Evolutionary conservation across 2,329 filamentous ascomycete genomes (phyloP), one percentile per base, ranked within the genome.

Genomic region (Hypoxylon sp.): DNA sequence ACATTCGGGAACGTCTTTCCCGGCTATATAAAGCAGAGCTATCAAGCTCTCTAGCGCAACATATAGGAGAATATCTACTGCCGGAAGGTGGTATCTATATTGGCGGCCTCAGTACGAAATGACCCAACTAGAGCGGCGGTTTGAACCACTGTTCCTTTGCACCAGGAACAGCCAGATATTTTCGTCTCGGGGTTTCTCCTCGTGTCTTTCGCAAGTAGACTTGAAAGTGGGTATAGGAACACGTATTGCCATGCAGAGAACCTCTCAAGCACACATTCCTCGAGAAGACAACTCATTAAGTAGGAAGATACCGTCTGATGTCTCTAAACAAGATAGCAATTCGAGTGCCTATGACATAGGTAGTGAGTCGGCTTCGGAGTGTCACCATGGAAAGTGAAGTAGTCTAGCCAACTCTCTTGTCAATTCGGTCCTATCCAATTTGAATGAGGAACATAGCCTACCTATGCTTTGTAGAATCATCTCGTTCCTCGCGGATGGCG

Each of bases 1-100:
- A 32, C 17, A 29, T 58, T n/a, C 46, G 51, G 52, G 13, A 57
- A 46, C n/a, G 11, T 52, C 17, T 13, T 55, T 56, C 35, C 32
- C 44, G 46, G 39, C 27, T 54, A 35, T 48, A 29, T 52, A 32
- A 35, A 21, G 6, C 24, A 11, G 10, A 50, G 15, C 11, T 51
- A 42, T 8, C 13, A 13, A 19, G n/a, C 37, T 44, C 17, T 51
- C 57, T 8, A n/a, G 44, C 19, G n/a, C 17, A 24, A 29, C 24
- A 39, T 31, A 17, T 7, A 24, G 15, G 15, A 19, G 15, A 58
- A 51, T 51, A 4, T 39, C n/a, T 13, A 19, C 29, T 42, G 6
- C 29, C 10, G 19, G 27, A n/a, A 53, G 27, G 47, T 13, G 15
- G 17, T 47, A 15, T 55, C 24, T 7, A 47, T 29, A 19, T 42